Conservation (phyloP, 1,284 basidiomycete genomes). For the Neonothopanus nambi region DNA sequence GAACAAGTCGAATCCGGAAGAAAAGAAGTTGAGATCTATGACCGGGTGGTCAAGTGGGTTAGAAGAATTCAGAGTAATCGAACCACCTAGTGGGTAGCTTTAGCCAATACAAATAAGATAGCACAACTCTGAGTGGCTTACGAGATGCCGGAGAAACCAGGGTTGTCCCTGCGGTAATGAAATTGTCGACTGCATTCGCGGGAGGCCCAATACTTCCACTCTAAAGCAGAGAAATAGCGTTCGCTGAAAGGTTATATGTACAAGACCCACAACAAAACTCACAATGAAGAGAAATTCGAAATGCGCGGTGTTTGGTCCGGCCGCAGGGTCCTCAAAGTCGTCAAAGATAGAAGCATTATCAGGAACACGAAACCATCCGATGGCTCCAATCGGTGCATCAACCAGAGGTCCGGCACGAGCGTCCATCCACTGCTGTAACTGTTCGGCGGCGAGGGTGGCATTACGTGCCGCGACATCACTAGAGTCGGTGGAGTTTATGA, state of each 20-base stretch:
- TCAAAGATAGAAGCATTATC: slow-evolving; percentile 16
- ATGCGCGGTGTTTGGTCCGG: slow-evolving; percentile 20
- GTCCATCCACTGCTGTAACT: slow-evolving; percentile 21
- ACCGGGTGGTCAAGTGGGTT: slow-evolving; percentile 17
- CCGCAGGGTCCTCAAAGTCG: slow-evolving; percentile 17
- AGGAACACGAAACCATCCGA: slow-evolving; percentile 26
- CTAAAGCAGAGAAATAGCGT: not conserved
- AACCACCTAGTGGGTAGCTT: slow-evolving; percentile 16
- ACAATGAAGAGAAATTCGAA: slow-evolving; percentile 23
- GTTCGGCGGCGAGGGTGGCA: slow-evolving; percentile 15
- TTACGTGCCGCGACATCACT: slow-evolving; percentile 24
- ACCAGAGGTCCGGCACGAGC: slow-evolving; percentile 11
- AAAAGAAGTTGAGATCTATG: slow-evolving; percentile 18
- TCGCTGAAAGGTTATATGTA: not conserved
- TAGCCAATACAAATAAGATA: not conserved
- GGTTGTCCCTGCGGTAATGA: not conserved
- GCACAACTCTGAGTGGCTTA: not conserved
- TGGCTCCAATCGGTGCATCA: slow-evolving; percentile 11
- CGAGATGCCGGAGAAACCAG: slow-evolving; percentile 10
- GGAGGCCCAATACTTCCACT: not conserved
- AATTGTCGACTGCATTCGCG: not conserved
- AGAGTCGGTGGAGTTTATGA: slow-evolving; percentile 22
- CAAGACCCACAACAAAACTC: no score
- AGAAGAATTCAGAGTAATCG: slow-evolving; percentile 13
- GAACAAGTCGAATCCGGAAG: slow-evolving; percentile 16